phyloP scores from a whole-genome alignment of 306 rosid genomes.

The Fragaria iinumae region DNA sequence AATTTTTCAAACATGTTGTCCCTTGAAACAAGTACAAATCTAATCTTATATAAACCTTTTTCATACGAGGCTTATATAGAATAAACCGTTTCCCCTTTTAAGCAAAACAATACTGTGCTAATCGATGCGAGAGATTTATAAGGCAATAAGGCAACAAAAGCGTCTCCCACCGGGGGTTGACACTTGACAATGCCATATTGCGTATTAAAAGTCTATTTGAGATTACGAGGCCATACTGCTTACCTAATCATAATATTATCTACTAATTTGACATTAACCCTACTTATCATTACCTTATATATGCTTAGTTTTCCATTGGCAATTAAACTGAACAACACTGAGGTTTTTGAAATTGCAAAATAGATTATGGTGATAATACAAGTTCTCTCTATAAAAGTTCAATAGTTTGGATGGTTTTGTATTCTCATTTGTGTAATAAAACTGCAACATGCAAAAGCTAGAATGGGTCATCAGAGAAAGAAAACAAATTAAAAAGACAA shows the following conservation, averaged over 20 bases:
- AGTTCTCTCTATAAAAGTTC: background rate
- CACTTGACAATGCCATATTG: no score
- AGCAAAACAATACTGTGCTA: no score
- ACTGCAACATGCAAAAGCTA: background rate
- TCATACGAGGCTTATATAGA: background rate
- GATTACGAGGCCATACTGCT: no score
- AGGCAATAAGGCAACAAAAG: no score
- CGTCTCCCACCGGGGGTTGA: no score
- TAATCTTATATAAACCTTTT: background rate
- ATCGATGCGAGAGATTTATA: no score
- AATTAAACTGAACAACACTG: background rate
- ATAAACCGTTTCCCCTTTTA: background rate
- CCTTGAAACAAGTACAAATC: background rate
- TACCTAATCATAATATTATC: no score
- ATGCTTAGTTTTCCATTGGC: background rate
- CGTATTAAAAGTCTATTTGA: no score
- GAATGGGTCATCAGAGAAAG: background rate
- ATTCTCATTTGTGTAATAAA: background rate
- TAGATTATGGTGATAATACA: background rate
- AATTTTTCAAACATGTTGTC: background rate
- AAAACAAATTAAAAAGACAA: background rate
- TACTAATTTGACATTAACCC: no score
- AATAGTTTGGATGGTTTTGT: constrained; percentile 5
- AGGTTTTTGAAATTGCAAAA: background rate
- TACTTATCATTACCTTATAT: no score